Conservation (phyloP, 2,329 filamentous ascomycete genomes). For the Colletotrichum sublineola region DNA sequence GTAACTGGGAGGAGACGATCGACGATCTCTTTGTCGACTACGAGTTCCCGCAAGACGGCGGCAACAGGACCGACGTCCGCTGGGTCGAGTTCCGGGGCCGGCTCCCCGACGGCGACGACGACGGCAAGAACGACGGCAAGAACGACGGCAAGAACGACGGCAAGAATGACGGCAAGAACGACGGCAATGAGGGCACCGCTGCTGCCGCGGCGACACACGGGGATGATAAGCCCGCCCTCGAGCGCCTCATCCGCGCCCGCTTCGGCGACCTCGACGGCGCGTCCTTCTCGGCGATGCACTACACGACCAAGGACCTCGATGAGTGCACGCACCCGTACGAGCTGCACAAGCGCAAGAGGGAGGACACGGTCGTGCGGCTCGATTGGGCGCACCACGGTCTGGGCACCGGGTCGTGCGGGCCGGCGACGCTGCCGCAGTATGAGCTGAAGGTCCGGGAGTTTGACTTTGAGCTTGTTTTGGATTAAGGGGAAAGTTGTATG, state of each 20-base stretch:
- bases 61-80: slow-evolving; percentile 73
- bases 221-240: background rate
- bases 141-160: slow-evolving; percentile 44
- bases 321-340: slow-evolving; percentile 72
- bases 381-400: slow-evolving; percentile 74
- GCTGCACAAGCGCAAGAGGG: slow-evolving; percentile 60
- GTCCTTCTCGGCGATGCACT: slow-evolving; percentile 70
- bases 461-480: slow-evolving; percentile 59
- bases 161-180: background rate
- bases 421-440: slow-evolving; percentile 64
- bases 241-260: slow-evolving; percentile 56
- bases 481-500: slow-evolving; percentile 46
- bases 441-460: slow-evolving; percentile 58
- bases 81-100: slow-evolving; percentile 65
- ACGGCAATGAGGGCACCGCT: slow-evolving; percentile 43
- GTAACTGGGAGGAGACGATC: slow-evolving; percentile 62
- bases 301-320: slow-evolving; percentile 66
- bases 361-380: slow-evolving; percentile 68
- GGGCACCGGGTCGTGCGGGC: slow-evolving; percentile 73
- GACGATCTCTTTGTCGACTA: slow-evolving; percentile 71
- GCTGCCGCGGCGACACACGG: background rate
- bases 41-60: slow-evolving; percentile 77
- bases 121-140: slow-evolving; percentile 24
- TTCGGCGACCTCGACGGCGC: slow-evolving; percentile 62
- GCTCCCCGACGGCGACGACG: slow-evolving; percentile 44